phyloP scores from a whole-genome alignment of 2,329 filamentous ascomycete species.

The Trichoderma polysporum region DNA sequence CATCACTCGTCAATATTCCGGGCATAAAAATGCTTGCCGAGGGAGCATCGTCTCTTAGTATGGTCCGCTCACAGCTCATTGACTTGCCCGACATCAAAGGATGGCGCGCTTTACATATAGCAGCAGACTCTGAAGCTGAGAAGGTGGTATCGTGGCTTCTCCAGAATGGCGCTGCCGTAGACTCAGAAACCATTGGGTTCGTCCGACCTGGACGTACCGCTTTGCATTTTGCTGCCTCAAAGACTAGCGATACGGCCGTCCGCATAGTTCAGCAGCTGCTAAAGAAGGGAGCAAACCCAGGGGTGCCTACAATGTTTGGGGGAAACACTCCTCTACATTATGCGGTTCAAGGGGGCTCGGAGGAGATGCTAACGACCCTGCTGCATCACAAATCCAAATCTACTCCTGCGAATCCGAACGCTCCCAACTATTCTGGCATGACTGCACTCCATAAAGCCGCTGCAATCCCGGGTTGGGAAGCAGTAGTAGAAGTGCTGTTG shows the following conservation, averaged over 20 bases:
- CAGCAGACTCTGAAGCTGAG: constrained; percentile 2
- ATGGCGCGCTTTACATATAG: neutral
- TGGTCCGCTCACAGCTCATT: neutral
- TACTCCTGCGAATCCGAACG: neutral
- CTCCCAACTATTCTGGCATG: neutral
- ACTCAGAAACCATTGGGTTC: neutral
- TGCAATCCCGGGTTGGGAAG: neutral
- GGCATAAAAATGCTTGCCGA: neutral
- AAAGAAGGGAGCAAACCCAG: neutral
- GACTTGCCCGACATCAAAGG: neutral
- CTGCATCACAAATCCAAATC: neutral
- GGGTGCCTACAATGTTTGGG: neutral
- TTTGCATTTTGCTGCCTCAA: constrained; percentile 1
- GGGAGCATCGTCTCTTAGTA: neutral
- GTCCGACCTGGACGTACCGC: neutral
- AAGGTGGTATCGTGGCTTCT: constrained; percentile 3
- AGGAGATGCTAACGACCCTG: neutral
- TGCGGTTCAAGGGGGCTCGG: neutral
- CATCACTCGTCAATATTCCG: neutral
- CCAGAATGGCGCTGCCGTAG: neutral
- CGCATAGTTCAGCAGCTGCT: neutral
- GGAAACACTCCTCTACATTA: constrained; percentile 10
- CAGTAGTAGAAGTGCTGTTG: neutral
- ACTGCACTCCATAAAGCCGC: neutral
- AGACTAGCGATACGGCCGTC: neutral